A percentile compares a stretch with the other conserved stretches of the same genome.
These are phyloP conservation scores for Exophiala sp. DNA, from an alignment of 2,329 filamentous ascomycete genomes.

Conservation along the genomic window DNA sequence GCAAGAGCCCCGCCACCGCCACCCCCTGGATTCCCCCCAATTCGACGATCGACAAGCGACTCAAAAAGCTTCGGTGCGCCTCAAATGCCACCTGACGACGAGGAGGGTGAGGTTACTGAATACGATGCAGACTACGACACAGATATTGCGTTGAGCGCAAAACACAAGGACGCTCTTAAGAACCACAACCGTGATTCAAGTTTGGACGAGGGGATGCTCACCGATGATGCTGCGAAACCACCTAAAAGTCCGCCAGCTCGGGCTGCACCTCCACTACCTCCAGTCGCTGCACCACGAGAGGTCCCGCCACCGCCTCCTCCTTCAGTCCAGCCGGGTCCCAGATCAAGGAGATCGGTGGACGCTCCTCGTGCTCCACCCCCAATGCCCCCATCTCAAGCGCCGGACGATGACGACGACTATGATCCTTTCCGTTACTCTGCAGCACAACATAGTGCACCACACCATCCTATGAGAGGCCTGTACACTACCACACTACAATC, in stretches of 20 bases:
- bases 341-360: constrained; percentile 64
- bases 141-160: constrained; percentile 90
- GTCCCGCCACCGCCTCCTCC: constrained; percentile 56
- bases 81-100: constrained; percentile 51
- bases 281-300: constrained; percentile 57
- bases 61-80: constrained; percentile 37
- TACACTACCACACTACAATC: constrained; percentile 28
- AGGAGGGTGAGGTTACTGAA: constrained; percentile 79
- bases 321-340: constrained; percentile 58
- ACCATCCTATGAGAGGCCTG: constrained; percentile 27
- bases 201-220: constrained; percentile 61
- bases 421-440: constrained; percentile 52
- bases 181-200: constrained; percentile 74
- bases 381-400: constrained; percentile 47
- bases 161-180: constrained; percentile 89
- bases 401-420: constrained; percentile 44
- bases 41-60: constrained; percentile 60
- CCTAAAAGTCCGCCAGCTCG: constrained; percentile 40
- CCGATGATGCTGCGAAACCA: constrained; percentile 54
- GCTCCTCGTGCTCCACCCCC: constrained; percentile 69
- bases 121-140: constrained; percentile 99
- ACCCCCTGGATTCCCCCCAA: constrained; percentile 47
- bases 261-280: constrained; percentile 51
- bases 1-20: constrained; percentile 64
- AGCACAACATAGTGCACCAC: constrained; percentile 33